Conservation (phyloP, 805 yeast species). For the Wickerhamomyces chaumierensis region DNA sequence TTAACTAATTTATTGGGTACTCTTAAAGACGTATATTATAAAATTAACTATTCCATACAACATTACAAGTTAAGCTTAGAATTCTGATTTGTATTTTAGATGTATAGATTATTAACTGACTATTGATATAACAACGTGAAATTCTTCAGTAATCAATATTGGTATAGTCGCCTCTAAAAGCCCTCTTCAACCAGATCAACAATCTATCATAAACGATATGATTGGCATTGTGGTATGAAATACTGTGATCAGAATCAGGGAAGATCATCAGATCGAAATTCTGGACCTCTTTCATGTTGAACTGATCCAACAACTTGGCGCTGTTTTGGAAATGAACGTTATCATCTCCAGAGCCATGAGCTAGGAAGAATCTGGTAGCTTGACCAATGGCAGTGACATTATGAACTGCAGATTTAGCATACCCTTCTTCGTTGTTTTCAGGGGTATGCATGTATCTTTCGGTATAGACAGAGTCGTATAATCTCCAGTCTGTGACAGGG, state of each 20-base stretch:
- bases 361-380: conserved; percentile 60
- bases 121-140: too few relatives aligned
- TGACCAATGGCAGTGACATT: conserved; percentile 44
- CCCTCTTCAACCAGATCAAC: conserved; percentile 50
- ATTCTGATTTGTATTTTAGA: neutral
- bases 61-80: too few relatives aligned
- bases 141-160: conserved; percentile 1
- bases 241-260: conserved; percentile 74
- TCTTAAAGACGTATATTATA: too few relatives aligned
- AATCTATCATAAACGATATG: conserved; percentile 59
- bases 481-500: conserved; percentile 91
- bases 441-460: conserved; percentile 93
- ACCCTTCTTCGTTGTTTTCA: conserved; percentile 51
- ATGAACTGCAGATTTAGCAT: conserved; percentile 42
- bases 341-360: conserved; percentile 98
- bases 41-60: too few relatives aligned
- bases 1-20: too few relatives aligned
- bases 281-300: conserved; percentile 64
- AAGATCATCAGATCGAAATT: conserved; percentile 73
- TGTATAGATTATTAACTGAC: too few relatives aligned
- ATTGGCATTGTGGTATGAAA: conserved; percentile 63
- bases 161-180: conserved; percentile 41
- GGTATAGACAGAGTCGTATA: conserved; percentile 88
- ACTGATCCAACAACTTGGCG: conserved; percentile 60
- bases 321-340: conserved; percentile 93